Percentiles rank a stretch among this genome's conserved stretches.
phyloP scores from a whole-genome alignment of 306 rosid genomes.

The Urtica urens region DNA sequence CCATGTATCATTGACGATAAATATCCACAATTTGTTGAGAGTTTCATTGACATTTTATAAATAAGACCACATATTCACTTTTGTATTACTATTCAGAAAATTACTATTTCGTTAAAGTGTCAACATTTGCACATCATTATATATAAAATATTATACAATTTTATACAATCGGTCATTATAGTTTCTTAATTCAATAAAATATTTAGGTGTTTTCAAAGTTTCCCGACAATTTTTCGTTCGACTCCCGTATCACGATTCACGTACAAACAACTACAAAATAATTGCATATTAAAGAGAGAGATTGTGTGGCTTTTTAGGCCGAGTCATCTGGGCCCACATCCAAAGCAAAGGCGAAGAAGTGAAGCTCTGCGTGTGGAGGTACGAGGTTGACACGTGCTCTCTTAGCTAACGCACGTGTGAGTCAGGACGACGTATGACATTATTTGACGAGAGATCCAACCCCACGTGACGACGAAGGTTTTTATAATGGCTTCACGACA shows the following conservation, averaged over 20 bases:
- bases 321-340: neutral
- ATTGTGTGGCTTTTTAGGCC: neutral
- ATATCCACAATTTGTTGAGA: neutral
- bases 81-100: too few relatives aligned
- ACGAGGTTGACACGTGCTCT: slow-evolving; percentile 6
- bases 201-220: too few relatives aligned
- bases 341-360: neutral
- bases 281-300: too few relatives aligned
- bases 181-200: too few relatives aligned
- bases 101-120: too few relatives aligned
- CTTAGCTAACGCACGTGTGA: slow-evolving; percentile 3
- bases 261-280: too few relatives aligned
- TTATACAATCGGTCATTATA: too few relatives aligned
- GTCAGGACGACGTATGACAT: slow-evolving; percentile 3
- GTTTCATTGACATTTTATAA: slow-evolving; percentile 8
- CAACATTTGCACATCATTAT: too few relatives aligned
- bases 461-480: slow-evolving; percentile 18
- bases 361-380: slow-evolving; percentile 8
- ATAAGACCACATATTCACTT: too few relatives aligned
- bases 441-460: slow-evolving; percentile 9
- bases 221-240: too few relatives aligned
- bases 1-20: slow-evolving; percentile 2
- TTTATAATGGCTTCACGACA: neutral
- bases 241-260: too few relatives aligned
- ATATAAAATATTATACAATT: too few relatives aligned